Conservation (phyloP, 75 land plant species). For the Larix kaempferi region DNA sequence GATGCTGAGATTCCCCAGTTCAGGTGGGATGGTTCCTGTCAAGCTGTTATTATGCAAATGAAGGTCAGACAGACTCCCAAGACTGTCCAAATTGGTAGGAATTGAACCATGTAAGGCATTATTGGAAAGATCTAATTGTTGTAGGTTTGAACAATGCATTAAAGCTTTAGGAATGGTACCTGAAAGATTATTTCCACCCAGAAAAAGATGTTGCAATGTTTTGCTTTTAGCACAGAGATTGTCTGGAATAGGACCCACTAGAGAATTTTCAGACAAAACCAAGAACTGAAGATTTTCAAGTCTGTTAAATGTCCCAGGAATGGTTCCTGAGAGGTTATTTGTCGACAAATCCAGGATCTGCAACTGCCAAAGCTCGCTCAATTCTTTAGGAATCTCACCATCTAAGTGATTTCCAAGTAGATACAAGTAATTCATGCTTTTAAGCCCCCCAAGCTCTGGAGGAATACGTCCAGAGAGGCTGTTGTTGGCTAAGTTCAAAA, state of each 20-base stretch:
- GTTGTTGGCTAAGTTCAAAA: constrained; percentile 57
- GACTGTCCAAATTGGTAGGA: constrained; percentile 43
- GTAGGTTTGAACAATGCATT: constrained; percentile 35
- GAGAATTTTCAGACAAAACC: constrained; percentile 49
- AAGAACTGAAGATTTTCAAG: constrained; percentile 44
- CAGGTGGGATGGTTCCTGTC: constrained; percentile 50
- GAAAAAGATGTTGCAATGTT: constrained; percentile 41
- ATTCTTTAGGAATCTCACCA: constrained; percentile 42
- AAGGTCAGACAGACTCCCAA: constrained; percentile 42
- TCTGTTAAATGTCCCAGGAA: constrained; percentile 50
- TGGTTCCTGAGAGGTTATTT: constrained; percentile 38
- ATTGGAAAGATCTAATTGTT: constrained; percentile 62
- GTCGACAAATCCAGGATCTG: constrained; percentile 50
- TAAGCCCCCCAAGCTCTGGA: constrained; percentile 29
- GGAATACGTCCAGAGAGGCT: constrained; percentile 48
- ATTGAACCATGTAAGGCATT: constrained; percentile 60
- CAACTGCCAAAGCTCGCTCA: constrained; percentile 31
- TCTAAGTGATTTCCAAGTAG: constrained; percentile 46
- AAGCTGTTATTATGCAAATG: constrained; percentile 69
- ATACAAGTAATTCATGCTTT: constrained; percentile 42
- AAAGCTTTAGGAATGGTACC: constrained; percentile 62
- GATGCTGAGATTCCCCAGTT: constrained; percentile 44
- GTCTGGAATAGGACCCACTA: constrained; percentile 54
- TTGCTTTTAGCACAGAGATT: constrained; percentile 52
- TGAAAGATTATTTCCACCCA: constrained; percentile 46